phyloP scores from a whole-genome alignment of 345 rosid genomes.

The Eucalyptus fibrosa region DNA sequence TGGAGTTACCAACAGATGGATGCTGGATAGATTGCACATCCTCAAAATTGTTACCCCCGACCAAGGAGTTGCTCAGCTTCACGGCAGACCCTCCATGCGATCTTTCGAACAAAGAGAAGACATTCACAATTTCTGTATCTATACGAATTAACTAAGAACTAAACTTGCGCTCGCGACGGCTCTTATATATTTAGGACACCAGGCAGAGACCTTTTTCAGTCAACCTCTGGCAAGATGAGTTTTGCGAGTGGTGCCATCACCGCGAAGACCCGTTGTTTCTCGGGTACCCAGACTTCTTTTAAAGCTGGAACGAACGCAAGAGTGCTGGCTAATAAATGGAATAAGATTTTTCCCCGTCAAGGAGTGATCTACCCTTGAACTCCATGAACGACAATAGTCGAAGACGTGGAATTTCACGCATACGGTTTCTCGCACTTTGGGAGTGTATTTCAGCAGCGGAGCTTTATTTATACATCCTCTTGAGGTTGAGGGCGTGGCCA shows the following conservation, averaged over 20 bases:
- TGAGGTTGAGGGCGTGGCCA: neutral
- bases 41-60: neutral
- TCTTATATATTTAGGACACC: neutral
- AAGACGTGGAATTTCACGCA: neutral
- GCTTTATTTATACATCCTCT: neutral
- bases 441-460: neutral
- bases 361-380: neutral
- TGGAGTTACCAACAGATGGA: neutral
- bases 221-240: neutral
- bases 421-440: neutral
- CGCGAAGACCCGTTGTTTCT: neutral
- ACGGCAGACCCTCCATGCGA: neutral
- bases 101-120: neutral
- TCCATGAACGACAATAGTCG: neutral
- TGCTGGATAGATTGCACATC: neutral
- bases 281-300: neutral
- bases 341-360: neutral
- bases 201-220: neutral
- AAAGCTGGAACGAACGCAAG: neutral
- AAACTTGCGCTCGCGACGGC: neutral
- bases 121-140: neutral
- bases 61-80: neutral
- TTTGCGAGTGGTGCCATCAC: neutral
- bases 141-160: neutral
- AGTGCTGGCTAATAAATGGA: neutral